Percentiles rank a stretch among this genome's conserved stretches.
Conservation (phyloP, 2,329 filamentous ascomycete genomes). For the Fusarium xylarioides region DNA sequence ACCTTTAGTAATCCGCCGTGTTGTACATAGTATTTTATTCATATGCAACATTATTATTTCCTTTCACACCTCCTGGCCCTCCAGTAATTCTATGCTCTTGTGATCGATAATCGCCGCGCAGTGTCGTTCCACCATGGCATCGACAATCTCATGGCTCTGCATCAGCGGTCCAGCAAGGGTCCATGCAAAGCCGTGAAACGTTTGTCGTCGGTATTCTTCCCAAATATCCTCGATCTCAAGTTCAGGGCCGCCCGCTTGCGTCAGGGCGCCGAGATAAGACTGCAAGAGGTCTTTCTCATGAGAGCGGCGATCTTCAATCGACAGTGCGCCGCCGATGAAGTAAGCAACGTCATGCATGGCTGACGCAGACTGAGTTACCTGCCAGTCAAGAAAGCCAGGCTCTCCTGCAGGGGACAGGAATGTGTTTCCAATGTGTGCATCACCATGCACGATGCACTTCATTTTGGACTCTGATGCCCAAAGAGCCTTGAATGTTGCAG, state of each 20-base stretch:
- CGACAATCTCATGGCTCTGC: slow-evolving; percentile 15
- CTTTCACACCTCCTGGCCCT: background rate
- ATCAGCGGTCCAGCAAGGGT: slow-evolving; percentile 18
- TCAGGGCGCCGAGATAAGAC: slow-evolving; percentile 5
- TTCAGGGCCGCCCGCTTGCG: background rate
- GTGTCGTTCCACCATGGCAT: slow-evolving; percentile 15
- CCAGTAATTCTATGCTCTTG: slow-evolving; percentile 15
- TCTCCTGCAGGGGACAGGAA: slow-evolving; percentile 1
- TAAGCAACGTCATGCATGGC: slow-evolving; percentile 18
- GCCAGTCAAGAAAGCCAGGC: slow-evolving; percentile 26
- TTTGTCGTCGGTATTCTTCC: slow-evolving; percentile 19
- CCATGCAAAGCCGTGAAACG: slow-evolving; percentile 26
- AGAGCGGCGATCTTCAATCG: background rate
- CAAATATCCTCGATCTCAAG: background rate
- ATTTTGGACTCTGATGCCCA: background rate
- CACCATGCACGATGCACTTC: slow-evolving; percentile 11
- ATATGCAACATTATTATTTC: background rate
- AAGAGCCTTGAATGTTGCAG: background rate
- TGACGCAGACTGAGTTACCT: slow-evolving; percentile 1
- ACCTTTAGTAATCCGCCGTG: background rate
- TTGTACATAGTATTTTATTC: background rate
- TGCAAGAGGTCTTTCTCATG: slow-evolving; percentile 15
- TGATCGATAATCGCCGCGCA: slow-evolving; percentile 20
- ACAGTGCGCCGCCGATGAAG: background rate
- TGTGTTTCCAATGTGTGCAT: slow-evolving; percentile 6